Percentiles rank a stretch among this genome's conserved stretches.
Conservation (phyloP, 2,329 filamentous ascomycete species). For the Cercospora berteroae region DNA sequence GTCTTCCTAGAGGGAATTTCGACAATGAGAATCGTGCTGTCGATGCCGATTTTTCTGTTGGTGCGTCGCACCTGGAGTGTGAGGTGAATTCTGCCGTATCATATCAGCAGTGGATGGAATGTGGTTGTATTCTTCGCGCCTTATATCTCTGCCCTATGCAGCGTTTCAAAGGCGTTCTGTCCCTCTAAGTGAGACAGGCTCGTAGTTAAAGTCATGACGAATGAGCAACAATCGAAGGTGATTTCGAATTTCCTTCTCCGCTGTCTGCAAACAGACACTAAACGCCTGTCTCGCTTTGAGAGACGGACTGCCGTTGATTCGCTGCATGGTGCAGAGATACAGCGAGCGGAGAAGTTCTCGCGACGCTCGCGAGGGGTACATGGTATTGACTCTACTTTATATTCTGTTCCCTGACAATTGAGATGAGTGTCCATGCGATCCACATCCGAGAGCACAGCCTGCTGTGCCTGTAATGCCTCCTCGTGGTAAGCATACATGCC, state of each 20-base stretch:
- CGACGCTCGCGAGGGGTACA: background rate
- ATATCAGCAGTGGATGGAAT: too few species aligned
- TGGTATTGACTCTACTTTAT: background rate
- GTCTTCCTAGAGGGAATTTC: too few species aligned
- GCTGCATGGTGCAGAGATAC: background rate
- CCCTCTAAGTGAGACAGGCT: too few species aligned
- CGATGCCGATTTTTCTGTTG: too few species aligned
- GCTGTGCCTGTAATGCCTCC: background rate
- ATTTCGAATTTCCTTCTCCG: background rate
- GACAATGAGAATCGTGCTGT: too few species aligned
- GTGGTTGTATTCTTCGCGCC: too few species aligned
- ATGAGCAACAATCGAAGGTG: background rate
- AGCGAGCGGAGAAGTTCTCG: background rate
- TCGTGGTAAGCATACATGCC: too few species aligned
- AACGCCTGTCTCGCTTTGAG: background rate
- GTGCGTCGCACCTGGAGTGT: too few species aligned
- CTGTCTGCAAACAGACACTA: background rate
- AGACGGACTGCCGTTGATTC: background rate
- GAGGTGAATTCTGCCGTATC: too few species aligned
- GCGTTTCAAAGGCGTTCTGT: too few species aligned
- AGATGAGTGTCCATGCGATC: background rate
- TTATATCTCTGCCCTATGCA: too few species aligned
- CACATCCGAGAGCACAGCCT: background rate
- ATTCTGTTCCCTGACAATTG: background rate
- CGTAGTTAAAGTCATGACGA: background rate